Percentiles rank a stretch among this genome's conserved stretches.
phyloP scores from a whole-genome alignment of 768 basidiomycete species.

The Lactarius sanguifluus region DNA sequence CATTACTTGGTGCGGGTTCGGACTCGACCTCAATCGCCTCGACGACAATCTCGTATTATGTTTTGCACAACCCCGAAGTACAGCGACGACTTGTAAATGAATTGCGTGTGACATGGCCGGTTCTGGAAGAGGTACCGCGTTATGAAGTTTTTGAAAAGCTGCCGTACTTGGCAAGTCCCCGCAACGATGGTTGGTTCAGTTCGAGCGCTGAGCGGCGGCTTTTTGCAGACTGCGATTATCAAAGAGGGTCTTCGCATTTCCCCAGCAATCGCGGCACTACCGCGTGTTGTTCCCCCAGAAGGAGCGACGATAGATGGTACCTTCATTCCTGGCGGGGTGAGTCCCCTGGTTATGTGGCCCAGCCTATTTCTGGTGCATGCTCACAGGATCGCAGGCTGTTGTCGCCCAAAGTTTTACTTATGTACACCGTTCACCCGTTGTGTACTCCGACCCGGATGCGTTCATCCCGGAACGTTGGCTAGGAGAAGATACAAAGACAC shows the following conservation, averaged over 20 bases:
- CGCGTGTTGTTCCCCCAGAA: slow-evolving; percentile 21
- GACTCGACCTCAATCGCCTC: not conserved
- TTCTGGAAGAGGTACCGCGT: too few relatives aligned
- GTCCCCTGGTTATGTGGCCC: not conserved
- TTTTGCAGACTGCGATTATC: not conserved
- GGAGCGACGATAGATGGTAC: slow-evolving; percentile 1
- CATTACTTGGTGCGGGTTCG: not conserved
- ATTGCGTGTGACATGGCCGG: not conserved
- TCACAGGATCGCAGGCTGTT: not conserved
- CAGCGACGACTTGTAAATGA: not conserved
- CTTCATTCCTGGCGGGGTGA: not conserved
- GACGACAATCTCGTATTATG: not conserved
- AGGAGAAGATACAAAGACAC: not conserved
- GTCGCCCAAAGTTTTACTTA: not conserved
- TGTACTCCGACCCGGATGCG: not conserved
- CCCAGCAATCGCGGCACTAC: slow-evolving; percentile 8
- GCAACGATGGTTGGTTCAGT: not conserved
- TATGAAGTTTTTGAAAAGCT: too few relatives aligned
- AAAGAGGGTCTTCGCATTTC: not conserved
- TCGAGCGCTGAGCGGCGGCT: not conserved
- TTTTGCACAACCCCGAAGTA: not conserved
- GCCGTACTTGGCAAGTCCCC: too few relatives aligned
- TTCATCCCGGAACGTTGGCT: too few relatives aligned
- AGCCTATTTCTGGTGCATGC: not conserved
- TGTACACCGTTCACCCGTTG: not conserved